phyloP scores from a whole-genome alignment of 305 asterid genomes.

The Fraxinus latifolia region DNA sequence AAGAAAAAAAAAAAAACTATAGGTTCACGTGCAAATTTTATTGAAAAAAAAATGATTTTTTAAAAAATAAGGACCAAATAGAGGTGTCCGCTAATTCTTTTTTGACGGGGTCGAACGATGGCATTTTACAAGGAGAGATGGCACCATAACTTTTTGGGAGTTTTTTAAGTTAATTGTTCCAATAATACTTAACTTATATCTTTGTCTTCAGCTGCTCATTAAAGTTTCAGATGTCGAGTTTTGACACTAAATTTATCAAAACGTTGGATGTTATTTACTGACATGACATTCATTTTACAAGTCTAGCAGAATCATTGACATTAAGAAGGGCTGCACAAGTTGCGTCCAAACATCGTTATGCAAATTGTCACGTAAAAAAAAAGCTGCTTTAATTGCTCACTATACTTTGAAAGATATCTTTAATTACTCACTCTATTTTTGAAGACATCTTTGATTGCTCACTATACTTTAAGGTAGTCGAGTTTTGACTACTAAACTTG shows the following conservation, averaged over 20 bases:
- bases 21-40: background rate
- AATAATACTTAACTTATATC: background rate
- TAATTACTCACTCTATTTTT: too few species aligned
- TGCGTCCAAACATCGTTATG: background rate
- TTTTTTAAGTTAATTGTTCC: too few species aligned
- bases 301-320: background rate
- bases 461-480: too few species aligned
- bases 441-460: too few species aligned
- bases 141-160: background rate
- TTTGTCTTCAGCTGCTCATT: background rate
- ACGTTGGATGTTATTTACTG: background rate
- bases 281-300: background rate
- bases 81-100: background rate
- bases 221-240: too few species aligned
- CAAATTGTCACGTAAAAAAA: background rate
- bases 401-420: too few species aligned
- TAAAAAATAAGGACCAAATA: background rate
- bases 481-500: too few species aligned
- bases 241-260: background rate
- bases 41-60: background rate
- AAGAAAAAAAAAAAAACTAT: background rate
- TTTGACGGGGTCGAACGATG: background rate
- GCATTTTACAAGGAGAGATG: background rate
- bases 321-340: background rate
- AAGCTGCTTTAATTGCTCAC: too few species aligned